Conservation (phyloP, 805 yeast genomes). For the Candida easanensis region DNA sequence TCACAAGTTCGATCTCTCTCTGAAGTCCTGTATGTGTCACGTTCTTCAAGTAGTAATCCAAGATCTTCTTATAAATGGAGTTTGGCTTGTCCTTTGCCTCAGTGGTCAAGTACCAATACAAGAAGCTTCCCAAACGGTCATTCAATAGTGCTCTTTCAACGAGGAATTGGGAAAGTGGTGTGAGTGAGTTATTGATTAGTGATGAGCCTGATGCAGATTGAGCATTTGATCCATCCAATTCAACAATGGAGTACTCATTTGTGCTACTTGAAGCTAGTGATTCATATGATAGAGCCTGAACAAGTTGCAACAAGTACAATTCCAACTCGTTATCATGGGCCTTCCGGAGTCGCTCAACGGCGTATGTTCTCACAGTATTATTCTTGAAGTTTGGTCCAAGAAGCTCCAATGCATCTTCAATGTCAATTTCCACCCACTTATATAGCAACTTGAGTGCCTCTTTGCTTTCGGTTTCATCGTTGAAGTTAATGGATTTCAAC, state of each 20-base stretch:
- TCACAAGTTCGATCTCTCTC: constrained; percentile 68
- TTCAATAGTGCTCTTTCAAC: constrained; percentile 68
- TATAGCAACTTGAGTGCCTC: constrained; percentile 76
- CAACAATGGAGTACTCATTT: constrained; percentile 39
- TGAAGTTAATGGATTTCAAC: constrained; percentile 85
- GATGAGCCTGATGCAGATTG: constrained; percentile 25
- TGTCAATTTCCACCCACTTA: constrained; percentile 70
- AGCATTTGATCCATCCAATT: constrained; percentile 25
- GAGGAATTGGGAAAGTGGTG: constrained; percentile 73
- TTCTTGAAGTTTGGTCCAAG: constrained; percentile 77
- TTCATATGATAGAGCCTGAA: constrained; percentile 88
- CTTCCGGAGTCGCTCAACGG: constrained; percentile 75
- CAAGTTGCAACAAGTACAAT: constrained; percentile 81
- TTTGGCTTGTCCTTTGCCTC: constrained; percentile 70
- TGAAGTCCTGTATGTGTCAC: constrained; percentile 33
- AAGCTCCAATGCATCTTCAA: constrained; percentile 83
- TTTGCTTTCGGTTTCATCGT: constrained; percentile 72
- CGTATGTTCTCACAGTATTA: constrained; percentile 74
- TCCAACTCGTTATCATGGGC: constrained; percentile 82
- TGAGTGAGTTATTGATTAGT: constrained; percentile 28
- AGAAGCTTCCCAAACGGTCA: constrained; percentile 68
- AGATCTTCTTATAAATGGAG: constrained; percentile 42
- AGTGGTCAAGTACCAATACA: constrained; percentile 90
- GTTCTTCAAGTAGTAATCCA: constrained; percentile 43
- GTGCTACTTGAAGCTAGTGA: constrained; percentile 16